phyloP scores from a whole-genome alignment of 495 filamentous ascomycete species.

The Rhypophila decipiens region DNA sequence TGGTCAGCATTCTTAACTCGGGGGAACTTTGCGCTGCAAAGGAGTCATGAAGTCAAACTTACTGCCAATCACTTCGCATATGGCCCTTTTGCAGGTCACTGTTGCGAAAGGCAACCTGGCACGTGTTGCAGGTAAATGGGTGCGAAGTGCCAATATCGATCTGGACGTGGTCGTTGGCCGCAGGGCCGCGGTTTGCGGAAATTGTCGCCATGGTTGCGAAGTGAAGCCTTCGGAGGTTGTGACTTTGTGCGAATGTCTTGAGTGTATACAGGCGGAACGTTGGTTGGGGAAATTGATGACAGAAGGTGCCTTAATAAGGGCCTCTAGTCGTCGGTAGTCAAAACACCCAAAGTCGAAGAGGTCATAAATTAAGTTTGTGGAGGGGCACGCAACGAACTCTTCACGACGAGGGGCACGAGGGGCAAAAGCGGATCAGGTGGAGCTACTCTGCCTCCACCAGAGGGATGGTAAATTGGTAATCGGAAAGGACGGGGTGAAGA shows the following conservation, averaged over 20 bases:
- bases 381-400: neutral
- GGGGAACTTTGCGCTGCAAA: neutral
- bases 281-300: too few species aligned
- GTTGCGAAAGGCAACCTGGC: slow-evolving; percentile 90
- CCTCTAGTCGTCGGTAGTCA: neutral
- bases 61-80: slow-evolving; percentile 99
- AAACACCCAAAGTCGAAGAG: too few species aligned
- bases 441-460: neutral
- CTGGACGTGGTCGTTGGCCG: slow-evolving; percentile 20
- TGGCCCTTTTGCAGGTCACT: slow-evolving; percentile 89
- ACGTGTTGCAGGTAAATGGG: slow-evolving; percentile 96
- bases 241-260: too few species aligned
- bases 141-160: slow-evolving; percentile 50
- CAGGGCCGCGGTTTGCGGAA: slow-evolving; percentile 31
- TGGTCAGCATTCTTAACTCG: neutral
- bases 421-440: neutral
- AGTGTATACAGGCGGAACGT: too few species aligned
- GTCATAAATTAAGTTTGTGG: too few species aligned
- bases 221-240: neutral
- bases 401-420: neutral
- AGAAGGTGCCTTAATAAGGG: neutral
- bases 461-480: neutral
- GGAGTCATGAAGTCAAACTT: too few species aligned
- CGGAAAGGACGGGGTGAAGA: neutral
- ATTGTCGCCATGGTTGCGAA: slow-evolving; percentile 48